Conservation (phyloP, 441 rosid species). For the Cnidoscolus chayamansa region DNA sequence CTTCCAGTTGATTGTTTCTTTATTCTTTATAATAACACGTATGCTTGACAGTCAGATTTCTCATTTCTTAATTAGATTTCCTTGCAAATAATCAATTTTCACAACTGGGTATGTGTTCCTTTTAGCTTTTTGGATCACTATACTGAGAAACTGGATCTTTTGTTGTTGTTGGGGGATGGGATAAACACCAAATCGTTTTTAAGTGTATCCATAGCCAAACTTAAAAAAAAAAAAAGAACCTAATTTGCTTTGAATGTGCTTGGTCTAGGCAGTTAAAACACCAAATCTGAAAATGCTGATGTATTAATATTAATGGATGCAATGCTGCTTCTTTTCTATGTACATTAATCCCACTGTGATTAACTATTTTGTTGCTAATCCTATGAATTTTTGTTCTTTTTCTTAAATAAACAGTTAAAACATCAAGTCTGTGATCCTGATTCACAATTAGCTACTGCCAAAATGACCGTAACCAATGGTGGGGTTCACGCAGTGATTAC, state of each 20-base stretch:
- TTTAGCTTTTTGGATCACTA: background rate
- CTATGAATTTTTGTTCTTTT: background rate
- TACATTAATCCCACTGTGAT: background rate
- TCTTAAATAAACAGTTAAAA: background rate
- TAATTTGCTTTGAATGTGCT: background rate
- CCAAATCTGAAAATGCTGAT: constrained; percentile 1
- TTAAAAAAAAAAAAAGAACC: background rate
- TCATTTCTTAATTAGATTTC: background rate
- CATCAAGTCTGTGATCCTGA: constrained; percentile 2
- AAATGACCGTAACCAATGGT: constrained; percentile 45
- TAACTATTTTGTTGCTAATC: background rate
- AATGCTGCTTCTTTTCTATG: background rate
- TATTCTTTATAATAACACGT: background rate
- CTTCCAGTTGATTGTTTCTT: background rate
- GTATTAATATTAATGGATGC: background rate
- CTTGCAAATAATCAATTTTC: background rate
- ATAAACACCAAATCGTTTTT: background rate
- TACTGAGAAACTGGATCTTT: background rate
- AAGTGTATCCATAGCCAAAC: background rate
- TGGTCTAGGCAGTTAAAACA: background rate
- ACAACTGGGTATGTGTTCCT: background rate
- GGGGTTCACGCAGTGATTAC: constrained; percentile 15
- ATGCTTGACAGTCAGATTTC: background rate
- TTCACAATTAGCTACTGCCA: constrained; percentile 7
- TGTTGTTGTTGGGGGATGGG: too few species aligned